Base-by-base conservation (phyloP, 257 asterid species). In the Plantago ovata region DNA sequence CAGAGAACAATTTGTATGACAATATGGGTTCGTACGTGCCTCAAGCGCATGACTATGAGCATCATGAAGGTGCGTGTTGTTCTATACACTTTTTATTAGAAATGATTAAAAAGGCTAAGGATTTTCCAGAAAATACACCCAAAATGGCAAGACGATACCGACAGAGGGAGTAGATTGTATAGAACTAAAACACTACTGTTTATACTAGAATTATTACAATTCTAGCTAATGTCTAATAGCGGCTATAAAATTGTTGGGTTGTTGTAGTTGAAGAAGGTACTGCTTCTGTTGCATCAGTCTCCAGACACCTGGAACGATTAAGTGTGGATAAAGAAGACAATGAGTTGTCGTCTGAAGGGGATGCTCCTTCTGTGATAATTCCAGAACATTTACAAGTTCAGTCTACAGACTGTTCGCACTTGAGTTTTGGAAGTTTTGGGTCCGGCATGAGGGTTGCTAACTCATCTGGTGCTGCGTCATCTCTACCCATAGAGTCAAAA, bases 361-460 rank as follows among this genome's bases (percentile, higher is more conserved):
- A 70, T 54, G 75, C 74, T 16, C 90, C 94, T 67, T 75, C 86
- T 49, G 81, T 87, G 23, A 81, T 83, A 53, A 83, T 91, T 68
- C 96, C 96, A 53, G 84, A 78, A 63, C 95, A 85, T 71, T 79
- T 91, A 74, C 95, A 80, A 79, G 88, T 80, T 62, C 89, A 85
- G 71, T 61, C 77, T 53, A 92, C 83, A 38, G 86, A 83, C 20
- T 87, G 94, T 67, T 79, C 89, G 14, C 96, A 91, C 87, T 77
- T 91, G 76, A 85, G 87, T 81, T 91, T 91, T 70, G 96, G 98
- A 64, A 87, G 89, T 78, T 87, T 85, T 67, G 81, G 86, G 39
- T 59, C 87, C 64, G 77, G 67, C 48, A 66, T 71, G 71, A 55
- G 60, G 47, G 58, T 77, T 50, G 41, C 84, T 13, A 13, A 65